These are phyloP conservation scores for Misopates orontium DNA, from an alignment of 257 asterid genomes.

Conservation along the genomic window DNA sequence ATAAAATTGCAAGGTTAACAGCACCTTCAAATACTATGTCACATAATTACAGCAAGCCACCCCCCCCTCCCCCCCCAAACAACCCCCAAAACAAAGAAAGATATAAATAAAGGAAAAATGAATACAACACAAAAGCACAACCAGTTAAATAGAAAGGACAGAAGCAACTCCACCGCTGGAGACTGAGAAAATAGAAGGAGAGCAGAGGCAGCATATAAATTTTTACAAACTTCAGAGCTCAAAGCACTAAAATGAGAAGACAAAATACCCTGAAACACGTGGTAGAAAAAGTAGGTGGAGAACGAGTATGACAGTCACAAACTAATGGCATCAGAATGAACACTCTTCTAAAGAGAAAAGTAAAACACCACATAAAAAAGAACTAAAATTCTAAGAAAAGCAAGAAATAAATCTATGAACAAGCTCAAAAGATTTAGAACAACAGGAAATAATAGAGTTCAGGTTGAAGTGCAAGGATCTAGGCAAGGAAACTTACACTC, in stretches of 20 bases:
- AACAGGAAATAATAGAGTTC: slow-evolving; percentile 2
- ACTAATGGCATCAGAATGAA: slow-evolving; percentile 6
- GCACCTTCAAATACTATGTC: no score
- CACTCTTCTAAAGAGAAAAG: not conserved
- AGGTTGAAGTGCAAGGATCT: slow-evolving; percentile 2
- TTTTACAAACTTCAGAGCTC: not conserved
- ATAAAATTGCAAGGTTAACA: no score
- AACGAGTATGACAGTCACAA: slow-evolving; percentile 4
- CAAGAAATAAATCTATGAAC: not conserved
- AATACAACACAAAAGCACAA: no score
- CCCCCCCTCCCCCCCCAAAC: no score
- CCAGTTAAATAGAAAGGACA: no score
- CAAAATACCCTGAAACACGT: not conserved
- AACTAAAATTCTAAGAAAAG: not conserved
- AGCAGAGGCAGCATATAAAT: not conserved
- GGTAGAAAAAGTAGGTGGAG: no score
- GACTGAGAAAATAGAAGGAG: not conserved
- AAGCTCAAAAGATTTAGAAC: not conserved
- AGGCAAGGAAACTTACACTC: slow-evolving; percentile 69
- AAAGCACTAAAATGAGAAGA: no score
- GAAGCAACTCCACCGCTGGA: no score
- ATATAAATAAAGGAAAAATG: no score
- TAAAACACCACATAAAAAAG: not conserved
- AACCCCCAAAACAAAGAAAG: no score
- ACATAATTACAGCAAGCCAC: no score